Evolutionary conservation across 2,329 filamentous ascomycete species (phyloP).

Genomic region (Pseudopyricularia javanii): DNA sequence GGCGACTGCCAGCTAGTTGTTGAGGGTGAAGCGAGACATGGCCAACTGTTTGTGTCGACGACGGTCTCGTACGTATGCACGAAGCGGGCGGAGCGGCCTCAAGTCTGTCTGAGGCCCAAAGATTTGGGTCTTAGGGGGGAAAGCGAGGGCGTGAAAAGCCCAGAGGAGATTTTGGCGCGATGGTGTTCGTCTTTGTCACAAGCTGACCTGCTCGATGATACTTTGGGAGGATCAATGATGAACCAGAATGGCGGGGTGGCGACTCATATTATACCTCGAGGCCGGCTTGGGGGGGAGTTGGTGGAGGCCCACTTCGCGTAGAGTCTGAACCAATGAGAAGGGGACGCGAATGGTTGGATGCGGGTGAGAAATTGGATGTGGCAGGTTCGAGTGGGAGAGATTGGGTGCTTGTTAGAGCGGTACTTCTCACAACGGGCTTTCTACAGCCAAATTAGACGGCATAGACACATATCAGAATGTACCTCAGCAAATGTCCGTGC

Average conservation of each 20-base stretch:
- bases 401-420: neutral
- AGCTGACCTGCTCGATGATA: neutral
- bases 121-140: neutral
- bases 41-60: slow-evolving; percentile 1
- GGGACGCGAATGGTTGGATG: neutral
- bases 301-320: neutral
- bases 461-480: neutral
- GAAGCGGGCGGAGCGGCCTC: neutral
- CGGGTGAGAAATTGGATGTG: neutral
- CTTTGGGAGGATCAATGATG: neutral
- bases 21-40: neutral
- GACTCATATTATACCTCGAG: neutral
- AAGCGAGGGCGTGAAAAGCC: neutral
- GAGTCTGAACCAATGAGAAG: neutral
- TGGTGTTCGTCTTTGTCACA: neutral
- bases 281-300: neutral
- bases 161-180: neutral
- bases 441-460: neutral
- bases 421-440: neutral
- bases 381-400: too few species aligned
- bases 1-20: neutral
- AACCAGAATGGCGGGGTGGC: neutral
- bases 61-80: neutral
- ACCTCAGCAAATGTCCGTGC: neutral
- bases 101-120: slow-evolving; percentile 2